phyloP scores from a whole-genome alignment of 306 rosid species.

The Psophocarpus tetragonolobus region DNA sequence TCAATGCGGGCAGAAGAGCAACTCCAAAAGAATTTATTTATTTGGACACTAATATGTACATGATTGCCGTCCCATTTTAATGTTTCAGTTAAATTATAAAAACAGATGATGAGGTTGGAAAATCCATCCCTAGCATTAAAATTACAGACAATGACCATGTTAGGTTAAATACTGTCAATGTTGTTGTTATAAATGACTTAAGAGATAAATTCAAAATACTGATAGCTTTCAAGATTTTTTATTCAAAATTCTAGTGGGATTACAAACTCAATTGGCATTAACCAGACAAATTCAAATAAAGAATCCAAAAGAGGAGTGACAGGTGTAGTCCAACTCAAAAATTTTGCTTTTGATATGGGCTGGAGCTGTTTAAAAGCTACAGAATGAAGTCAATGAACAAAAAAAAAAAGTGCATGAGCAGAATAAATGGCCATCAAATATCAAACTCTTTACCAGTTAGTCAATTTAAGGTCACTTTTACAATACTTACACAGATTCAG shows the following conservation, averaged over 20 bases:
- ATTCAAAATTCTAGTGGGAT: neutral
- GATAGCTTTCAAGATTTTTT: neutral
- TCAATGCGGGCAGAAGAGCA: neutral
- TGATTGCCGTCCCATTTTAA: neutral
- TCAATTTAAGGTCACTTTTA: neutral
- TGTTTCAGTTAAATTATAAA: conserved; percentile 17
- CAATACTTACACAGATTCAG: neutral
- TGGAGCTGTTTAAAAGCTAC: neutral
- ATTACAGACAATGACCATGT: neutral
- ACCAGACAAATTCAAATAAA: neutral
- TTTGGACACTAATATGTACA: neutral
- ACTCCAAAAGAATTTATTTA: neutral
- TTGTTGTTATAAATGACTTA: neutral
- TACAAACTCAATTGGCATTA: conserved; percentile 20
- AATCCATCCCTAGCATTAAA: neutral
- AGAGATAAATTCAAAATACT: neutral
- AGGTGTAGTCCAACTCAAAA: neutral
- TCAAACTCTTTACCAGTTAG: neutral
- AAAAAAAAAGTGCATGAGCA: neutral
- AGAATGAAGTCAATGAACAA: neutral
- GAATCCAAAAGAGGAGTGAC: neutral
- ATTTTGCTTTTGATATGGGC: neutral
- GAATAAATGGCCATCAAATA: neutral
- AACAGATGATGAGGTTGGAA: neutral
- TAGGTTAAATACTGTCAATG: neutral